Evolutionary conservation across 805 yeast species (phyloP).

Genomic region (Ascoidea asiatica): DNA sequence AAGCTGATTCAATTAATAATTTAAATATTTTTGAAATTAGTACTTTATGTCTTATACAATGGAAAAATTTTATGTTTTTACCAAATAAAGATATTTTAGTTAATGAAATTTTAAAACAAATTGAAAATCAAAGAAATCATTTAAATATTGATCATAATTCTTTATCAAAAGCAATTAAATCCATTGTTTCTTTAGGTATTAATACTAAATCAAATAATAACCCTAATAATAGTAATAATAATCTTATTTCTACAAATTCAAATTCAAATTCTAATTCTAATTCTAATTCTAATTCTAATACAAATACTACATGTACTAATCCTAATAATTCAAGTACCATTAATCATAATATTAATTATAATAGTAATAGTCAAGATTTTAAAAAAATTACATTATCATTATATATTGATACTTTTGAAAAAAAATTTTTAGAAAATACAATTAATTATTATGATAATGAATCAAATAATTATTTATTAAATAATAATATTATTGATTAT

Average conservation of each 20-base stretch:
- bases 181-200: slow-evolving; percentile 81
- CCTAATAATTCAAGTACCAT: too few species aligned
- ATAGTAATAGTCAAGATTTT: slow-evolving; percentile 47
- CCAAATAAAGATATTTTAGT: slow-evolving; percentile 48
- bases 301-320: too few species aligned
- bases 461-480: slow-evolving; percentile 47
- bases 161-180: slow-evolving; percentile 64
- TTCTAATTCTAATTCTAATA: too few species aligned
- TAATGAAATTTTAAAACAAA: slow-evolving; percentile 59
- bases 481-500: slow-evolving; percentile 81
- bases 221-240: not conserved
- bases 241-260: too few species aligned
- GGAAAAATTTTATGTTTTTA: slow-evolving; percentile 77
- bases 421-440: slow-evolving; percentile 58
- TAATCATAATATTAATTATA: too few species aligned
- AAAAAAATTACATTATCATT: slow-evolving; percentile 75
- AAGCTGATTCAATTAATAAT: slow-evolving; percentile 84
- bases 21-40: slow-evolving; percentile 88
- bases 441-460: slow-evolving; percentile 39
- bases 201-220: slow-evolving; percentile 24
- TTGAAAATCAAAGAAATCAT: slow-evolving; percentile 69
- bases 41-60: slow-evolving; percentile 72
- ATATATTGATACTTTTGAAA: slow-evolving; percentile 71
- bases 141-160: slow-evolving; percentile 54
- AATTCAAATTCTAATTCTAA: too few species aligned